Conservation (phyloP, 495 filamentous ascomycete genomes). For the Hyphodiscus hymeniophilus region DNA sequence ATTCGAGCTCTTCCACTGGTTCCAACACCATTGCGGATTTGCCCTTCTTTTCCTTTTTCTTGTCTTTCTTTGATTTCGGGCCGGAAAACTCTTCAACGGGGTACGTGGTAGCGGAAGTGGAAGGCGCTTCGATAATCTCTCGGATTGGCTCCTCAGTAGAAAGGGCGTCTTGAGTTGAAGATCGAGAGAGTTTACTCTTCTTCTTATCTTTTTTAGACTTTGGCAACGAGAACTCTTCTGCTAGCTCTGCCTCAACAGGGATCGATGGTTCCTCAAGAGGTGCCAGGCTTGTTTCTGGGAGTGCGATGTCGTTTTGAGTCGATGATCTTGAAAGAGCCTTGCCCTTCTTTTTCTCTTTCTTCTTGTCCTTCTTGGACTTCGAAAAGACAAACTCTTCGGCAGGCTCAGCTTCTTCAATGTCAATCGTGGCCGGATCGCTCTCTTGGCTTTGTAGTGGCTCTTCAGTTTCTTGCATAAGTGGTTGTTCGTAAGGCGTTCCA, state of each 20-base stretch:
- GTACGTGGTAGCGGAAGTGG: conserved; percentile 1
- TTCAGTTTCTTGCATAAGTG: background rate
- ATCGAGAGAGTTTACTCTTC: conserved; percentile 16
- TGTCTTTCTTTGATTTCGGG: conserved; percentile 25
- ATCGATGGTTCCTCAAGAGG: background rate
- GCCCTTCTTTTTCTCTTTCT: conserved; percentile 26
- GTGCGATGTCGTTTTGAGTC: conserved; percentile 6
- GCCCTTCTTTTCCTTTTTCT: conserved; percentile 32
- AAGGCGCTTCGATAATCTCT: background rate
- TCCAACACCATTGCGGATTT: conserved; percentile 22
- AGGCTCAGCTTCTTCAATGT: conserved; percentile 1
- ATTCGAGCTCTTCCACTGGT: conserved; percentile 11
- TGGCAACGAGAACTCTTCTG: conserved; percentile 6
- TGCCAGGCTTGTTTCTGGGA: conserved; percentile 9
- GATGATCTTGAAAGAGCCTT: conserved; percentile 17
- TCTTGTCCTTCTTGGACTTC: conserved; percentile 24
- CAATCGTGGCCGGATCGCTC: background rate
- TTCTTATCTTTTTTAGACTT: conserved; percentile 23
- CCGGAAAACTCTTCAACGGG: conserved; percentile 5
- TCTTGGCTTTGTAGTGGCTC: background rate
- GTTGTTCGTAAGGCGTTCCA: background rate
- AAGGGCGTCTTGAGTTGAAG: background rate
- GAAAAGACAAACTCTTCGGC: conserved; percentile 8
- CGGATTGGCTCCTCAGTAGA: background rate
- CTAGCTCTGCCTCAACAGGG: background rate